phyloP scores from a whole-genome alignment of 2,329 filamentous ascomycete genomes.

The Neoarthrinium moseri region DNA sequence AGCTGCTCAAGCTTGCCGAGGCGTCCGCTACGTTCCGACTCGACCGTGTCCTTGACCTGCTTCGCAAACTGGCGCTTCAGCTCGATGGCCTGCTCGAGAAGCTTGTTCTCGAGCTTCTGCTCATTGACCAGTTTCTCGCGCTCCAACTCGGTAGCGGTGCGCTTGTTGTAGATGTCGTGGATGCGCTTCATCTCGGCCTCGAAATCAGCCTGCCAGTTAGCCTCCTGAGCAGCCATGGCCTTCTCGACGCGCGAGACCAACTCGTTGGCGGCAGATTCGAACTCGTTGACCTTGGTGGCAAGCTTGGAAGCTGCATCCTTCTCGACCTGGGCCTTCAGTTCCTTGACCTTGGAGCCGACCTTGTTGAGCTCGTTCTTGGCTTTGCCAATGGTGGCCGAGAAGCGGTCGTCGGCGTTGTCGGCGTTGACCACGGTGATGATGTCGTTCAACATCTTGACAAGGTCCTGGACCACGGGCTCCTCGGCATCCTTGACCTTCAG shows the following conservation, averaged over 20 bases:
- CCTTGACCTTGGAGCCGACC: constrained; percentile 74
- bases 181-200: constrained; percentile 81
- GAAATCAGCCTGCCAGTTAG: constrained; percentile 83
- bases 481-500: constrained; percentile 72
- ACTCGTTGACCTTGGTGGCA: constrained; percentile 68
- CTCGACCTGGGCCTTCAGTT: constrained; percentile 68
- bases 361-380: constrained; percentile 80
- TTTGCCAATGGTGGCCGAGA: constrained; percentile 75
- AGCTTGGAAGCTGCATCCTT: constrained; percentile 75
- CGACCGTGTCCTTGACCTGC: constrained; percentile 78
- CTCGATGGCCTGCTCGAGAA: constrained; percentile 86
- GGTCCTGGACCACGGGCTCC: constrained; percentile 86
- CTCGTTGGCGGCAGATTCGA: constrained; percentile 83
- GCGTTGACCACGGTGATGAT: constrained; percentile 92
- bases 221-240: constrained; percentile 78
- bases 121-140: constrained; percentile 79
- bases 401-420: constrained; percentile 75
- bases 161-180: constrained; percentile 74
- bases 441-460: constrained; percentile 94
- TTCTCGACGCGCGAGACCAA: constrained; percentile 85
- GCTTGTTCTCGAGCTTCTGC: constrained; percentile 77
- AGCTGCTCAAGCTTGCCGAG: constrained; percentile 84
- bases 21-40: constrained; percentile 82
- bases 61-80: constrained; percentile 82
- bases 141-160: constrained; percentile 75